Evolutionary conservation across 1,139 yeast genomes (phyloP), one percentile per base, ranked within the genome.

Genomic region (Blastobotrys capitulatus): DNA sequence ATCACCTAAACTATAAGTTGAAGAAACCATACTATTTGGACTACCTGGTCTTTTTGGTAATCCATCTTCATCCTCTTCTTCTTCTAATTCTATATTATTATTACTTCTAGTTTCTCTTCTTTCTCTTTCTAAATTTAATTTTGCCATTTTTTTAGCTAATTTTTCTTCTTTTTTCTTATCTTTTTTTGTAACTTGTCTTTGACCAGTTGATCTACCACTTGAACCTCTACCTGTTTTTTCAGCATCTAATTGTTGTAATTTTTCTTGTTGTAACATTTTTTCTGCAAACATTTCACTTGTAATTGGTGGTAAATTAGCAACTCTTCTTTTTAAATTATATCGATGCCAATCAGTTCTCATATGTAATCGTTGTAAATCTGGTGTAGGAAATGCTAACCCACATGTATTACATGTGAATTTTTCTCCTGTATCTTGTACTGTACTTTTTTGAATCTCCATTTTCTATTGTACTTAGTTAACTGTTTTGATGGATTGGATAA

Each of bases 301-400:
- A 44, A 92, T 83, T 2, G 96, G 83, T 1, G 90, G 83, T 56
- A 92, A 71, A 44, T 80, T 79, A 2, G 96, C 96, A 37, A 92
- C 96, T 61, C 96, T 76, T 67, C 98, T 78, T 68, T 92, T 92
- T 64, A 92, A 76, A 63, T 92, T 90, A 66, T 87, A 92, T 57
- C 95, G 76, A 63, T 89, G 97, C 97, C 97, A 90, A 54, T 90
- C 97, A 1, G 96, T 83, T 65, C 87, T 88, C 97, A 92, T 92
- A 63, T 92, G 98, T 50, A 77, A 74, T 59, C 97, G 76, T 70
- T 92, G 98, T 55, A 80, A 76, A 51, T 83, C 89, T 6, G 95
- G 83, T 16, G 83, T 74, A 16, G 83, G 79, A 62, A 92, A 92
- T 52, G 80, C 80, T 53, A 90, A 76, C 9, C 81, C 83, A 64